Evolutionary conservation across 495 filamentous ascomycete genomes (phyloP).

Genomic region (Lophiostoma macrostomum): DNA sequence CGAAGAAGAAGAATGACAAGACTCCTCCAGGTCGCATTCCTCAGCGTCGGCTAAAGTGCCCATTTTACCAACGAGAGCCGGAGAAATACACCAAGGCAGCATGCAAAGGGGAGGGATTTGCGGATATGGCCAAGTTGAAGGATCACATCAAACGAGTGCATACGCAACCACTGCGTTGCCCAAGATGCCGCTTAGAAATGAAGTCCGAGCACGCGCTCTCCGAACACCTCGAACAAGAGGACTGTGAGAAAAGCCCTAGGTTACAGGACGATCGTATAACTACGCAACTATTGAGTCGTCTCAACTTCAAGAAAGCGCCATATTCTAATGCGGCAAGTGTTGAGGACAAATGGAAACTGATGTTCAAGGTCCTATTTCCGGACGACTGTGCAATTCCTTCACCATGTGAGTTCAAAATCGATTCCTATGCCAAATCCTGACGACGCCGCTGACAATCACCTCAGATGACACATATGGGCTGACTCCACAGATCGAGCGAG

Average conservation of each 20-base stretch:
- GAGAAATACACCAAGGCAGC: background rate
- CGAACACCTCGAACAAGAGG: background rate
- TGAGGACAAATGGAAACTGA: constrained; percentile 6
- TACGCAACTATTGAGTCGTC: background rate
- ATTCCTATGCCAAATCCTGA: background rate
- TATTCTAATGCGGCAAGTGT: constrained; percentile 1
- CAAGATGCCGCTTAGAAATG: background rate
- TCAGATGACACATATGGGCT: background rate
- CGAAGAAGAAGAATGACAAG: too few species aligned
- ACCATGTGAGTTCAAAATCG: background rate
- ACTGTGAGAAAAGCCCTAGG: background rate
- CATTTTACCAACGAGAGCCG: background rate
- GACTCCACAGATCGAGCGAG: background rate
- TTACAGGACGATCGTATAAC: constrained; percentile 6
- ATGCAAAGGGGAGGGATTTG: constrained; percentile 1
- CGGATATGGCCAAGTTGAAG: constrained; percentile 5
- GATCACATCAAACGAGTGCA: constrained; percentile 6
- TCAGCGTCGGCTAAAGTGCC: too few species aligned
- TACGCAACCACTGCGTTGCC: background rate
- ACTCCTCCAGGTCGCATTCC: too few species aligned
- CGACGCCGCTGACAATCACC: background rate
- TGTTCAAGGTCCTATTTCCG: constrained; percentile 2
- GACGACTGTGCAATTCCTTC: background rate
- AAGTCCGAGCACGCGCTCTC: background rate
- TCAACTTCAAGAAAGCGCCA: constrained; percentile 10